Conservation (phyloP, 305 asterid species). For the Fraxinus latifolia region DNA sequence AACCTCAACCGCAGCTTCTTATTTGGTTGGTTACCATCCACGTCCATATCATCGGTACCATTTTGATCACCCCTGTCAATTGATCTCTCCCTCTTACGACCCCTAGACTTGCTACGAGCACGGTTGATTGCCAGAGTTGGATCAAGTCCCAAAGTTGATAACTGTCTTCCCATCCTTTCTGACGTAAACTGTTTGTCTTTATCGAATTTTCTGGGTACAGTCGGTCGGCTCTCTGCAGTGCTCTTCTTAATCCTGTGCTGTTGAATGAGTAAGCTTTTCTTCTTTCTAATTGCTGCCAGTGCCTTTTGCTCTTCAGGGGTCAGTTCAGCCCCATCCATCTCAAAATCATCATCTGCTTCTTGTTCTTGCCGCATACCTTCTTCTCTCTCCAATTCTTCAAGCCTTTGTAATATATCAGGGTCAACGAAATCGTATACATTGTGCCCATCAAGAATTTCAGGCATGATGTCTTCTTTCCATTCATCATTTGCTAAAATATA, state of each 20-base stretch:
- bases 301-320: slow-evolving; percentile 67
- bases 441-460: neutral
- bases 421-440: neutral
- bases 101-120: neutral
- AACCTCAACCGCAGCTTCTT: neutral
- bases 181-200: neutral
- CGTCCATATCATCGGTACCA: neutral
- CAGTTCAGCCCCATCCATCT: slow-evolving; percentile 75
- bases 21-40: neutral
- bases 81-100: neutral
- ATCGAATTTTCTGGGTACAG: neutral
- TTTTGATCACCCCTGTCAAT: neutral
- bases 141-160: neutral
- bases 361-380: slow-evolving; percentile 69
- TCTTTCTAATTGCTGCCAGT: slow-evolving; percentile 43
- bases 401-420: slow-evolving; percentile 62
- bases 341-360: slow-evolving; percentile 60
- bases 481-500: neutral
- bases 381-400: slow-evolving; percentile 83
- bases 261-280: neutral
- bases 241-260: neutral
- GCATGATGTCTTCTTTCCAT: neutral
- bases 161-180: neutral
- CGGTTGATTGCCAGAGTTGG: neutral
- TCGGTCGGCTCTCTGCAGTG: neutral